Base-by-base conservation (phyloP, 108 stramenopile genomes). In the Conticribra weissflogii region DNA sequence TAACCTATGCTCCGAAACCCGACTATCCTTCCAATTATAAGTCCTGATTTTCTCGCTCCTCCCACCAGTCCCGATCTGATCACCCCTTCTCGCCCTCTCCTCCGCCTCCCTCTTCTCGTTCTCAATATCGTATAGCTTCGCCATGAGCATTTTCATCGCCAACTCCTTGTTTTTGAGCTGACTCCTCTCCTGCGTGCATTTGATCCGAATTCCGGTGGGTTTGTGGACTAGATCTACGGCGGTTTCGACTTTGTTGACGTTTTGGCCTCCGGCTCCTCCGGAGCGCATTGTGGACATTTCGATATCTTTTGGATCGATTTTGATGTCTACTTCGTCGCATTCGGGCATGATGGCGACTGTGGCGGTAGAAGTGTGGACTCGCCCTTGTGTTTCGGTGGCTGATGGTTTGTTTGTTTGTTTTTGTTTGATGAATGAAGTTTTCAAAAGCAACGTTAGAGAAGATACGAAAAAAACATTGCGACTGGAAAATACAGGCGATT, bases 181-280 rank as follows among this genome's bases (percentile, higher is more conserved):
- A 17, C 92, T 92, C 56, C 99, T 81, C 78, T 98, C 98, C 63
- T 98, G 97, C 28, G 98, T 97, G 58, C 97, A 98, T 65, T 95
- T 90, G 59, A 98, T 96, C 9, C 95, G 82, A 29, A 97, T 93
- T 18, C 98, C 98, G 22, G 98, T 97, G 15, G 99, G 99, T 69
- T 94, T 85, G 83, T 99, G 99, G 14, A 92, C 81, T 33, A 99
- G 45, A 68, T 97, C 93, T 17, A 98, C 95, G 31, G 96, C 99
- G 32, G 96, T 97, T 66, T 99, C 99, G 21, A 98, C 98, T 74
- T 98, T 99, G 85, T 99, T 99, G 14, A 99, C 99, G 80, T 97
- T 96, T 83, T 99, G 99, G 16, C 99, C 99, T 15, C 99, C 99
- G 17, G 97, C 96, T 50, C 99, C 99, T 31, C 94, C 91, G 32